A percentile compares a stretch with the other conserved stretches of the same genome.
These are phyloP conservation scores for Euphrasia confusa DNA, from an alignment of 257 asterid genomes.

Conservation along the genomic window DNA sequence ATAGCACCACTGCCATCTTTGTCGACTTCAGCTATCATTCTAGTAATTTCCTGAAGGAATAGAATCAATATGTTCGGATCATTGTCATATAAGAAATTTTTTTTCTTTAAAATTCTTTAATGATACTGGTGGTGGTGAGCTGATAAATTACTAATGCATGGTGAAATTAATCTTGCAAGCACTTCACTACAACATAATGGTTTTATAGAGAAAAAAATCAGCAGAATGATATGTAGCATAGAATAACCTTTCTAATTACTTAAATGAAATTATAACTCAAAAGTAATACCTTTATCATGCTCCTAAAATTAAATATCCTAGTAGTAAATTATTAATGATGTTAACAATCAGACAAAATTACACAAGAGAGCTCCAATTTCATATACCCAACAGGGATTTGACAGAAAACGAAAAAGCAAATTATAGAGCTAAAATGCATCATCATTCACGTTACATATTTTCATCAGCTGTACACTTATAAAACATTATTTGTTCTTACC, in stretches of 20 bases:
- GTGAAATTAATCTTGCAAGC: neutral
- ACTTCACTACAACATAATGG: neutral
- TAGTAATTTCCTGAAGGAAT: constrained; percentile 58
- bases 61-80: constrained; percentile 15
- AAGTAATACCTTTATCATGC: constrained; percentile 4
- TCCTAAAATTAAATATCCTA: neutral
- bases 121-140: neutral
- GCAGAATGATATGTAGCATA: neutral
- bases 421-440: neutral
- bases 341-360: constrained; percentile 2
- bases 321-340: neutral
- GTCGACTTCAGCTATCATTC: constrained; percentile 93
- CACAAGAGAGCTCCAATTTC: neutral
- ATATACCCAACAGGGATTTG: neutral
- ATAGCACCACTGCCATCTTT: constrained; percentile 97
- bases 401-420: neutral
- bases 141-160: constrained; percentile 5
- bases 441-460: neutral
- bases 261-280: constrained; percentile 2
- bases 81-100: constrained; percentile 2
- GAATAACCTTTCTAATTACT: neutral
- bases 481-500: constrained; percentile 4
- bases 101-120: no score
- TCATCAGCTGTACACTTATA: neutral
- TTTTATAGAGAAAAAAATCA: neutral